Base-by-base conservation (phyloP, 441 rosid species). In the Pelargonium fulgidum region DNA sequence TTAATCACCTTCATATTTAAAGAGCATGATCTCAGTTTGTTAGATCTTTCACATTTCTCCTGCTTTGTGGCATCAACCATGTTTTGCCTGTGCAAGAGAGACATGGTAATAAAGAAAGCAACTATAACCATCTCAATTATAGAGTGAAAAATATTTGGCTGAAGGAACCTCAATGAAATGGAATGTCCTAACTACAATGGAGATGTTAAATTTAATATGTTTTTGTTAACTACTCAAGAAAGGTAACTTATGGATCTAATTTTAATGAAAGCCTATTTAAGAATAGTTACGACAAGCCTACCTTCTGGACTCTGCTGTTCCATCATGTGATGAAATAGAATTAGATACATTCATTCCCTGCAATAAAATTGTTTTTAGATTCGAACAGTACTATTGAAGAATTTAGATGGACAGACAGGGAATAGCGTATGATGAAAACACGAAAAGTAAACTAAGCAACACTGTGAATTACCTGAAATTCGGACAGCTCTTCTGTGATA, bases 1-100 rank as follows among this genome's bases (percentile, higher is more conserved):
- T 65, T 65, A 39, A 56, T 76, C 69, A 86, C 91, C 90, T 87
- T 85, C 68, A 72, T 80, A 70, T 72, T 74, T 11, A 54, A 75
- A 74, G 78, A 71, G 62, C 76, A 67, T 66, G 74, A 67, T 74
- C 73, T 81, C 36, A 66, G 58, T 76, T 67, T 84, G 63, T 73
- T 74, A 44, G 65, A 72, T 61, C 54, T 81, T 76, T 83, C 84
- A n/a, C 65, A 68, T 71, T 70, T 85, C 73, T 76, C 86, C 67
- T 68, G 75, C 65, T 72, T 79, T n/a, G 45, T 67, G 47, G 73
- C 45, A 65, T 65, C 66, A 52, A 20, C 61, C 0, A 81, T 63
- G 19, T 68, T 68, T 29, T 71, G 66, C 70, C 92, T 85, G 80
- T 24, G 11, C 26, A 69, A 78, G 64, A 50, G 48, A 17, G 1